Conservation (phyloP, 139 green algal genomes). For the Ulvella scutata region DNA sequence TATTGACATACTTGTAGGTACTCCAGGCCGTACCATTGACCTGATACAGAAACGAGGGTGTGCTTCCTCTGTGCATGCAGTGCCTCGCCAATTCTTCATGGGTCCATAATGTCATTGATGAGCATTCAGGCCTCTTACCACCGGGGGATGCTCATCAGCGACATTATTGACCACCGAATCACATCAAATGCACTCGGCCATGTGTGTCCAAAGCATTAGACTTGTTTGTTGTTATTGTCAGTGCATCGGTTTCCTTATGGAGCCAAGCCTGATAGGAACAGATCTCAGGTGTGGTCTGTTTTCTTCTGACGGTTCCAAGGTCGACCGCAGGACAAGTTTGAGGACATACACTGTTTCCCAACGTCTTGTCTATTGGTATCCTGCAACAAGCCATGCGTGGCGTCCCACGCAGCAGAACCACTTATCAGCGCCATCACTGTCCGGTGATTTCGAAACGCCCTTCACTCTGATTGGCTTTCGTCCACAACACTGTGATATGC, state of each 20-base stretch:
- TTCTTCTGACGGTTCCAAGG: no score
- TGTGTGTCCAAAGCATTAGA: no score
- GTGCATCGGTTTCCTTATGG: no score
- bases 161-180: no score
- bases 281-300: no score
- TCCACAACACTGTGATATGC: background rate
- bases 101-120: no score
- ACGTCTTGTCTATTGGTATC: background rate
- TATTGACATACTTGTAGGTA: slow-evolving; percentile 91
- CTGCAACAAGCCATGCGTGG: background rate
- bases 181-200: background rate
- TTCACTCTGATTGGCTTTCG: background rate
- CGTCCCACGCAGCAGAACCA: background rate
- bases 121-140: no score
- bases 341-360: background rate
- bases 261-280: no score
- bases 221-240: no score
- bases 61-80: background rate
- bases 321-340: no score
- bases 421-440: background rate
- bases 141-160: no score
- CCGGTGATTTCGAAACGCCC: background rate
- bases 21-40: slow-evolving; percentile 90
- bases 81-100: no score
- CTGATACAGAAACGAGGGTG: slow-evolving; percentile 52